Evolutionary conservation across 208 protist genomes (phyloP).

Genomic region (Crithidia thermophila): DNA sequence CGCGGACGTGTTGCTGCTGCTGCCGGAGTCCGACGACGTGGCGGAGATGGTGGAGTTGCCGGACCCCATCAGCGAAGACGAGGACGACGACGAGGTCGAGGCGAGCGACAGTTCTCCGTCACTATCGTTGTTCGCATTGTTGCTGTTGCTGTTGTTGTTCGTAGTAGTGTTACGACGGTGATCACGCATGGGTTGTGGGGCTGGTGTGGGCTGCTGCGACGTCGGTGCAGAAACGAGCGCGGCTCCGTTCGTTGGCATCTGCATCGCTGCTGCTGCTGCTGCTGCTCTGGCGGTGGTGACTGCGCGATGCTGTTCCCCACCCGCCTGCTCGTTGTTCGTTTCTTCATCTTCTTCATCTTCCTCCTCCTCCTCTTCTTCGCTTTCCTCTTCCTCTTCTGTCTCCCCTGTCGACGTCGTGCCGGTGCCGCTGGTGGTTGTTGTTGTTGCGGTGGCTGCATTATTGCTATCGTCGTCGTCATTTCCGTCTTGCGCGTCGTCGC

Average conservation of each 20-base stretch:
- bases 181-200: no score
- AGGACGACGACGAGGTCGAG: not conserved
- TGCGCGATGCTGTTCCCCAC: not conserved
- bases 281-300: no score
- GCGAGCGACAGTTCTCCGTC: not conserved
- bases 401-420: not conserved
- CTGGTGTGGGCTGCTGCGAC: no score
- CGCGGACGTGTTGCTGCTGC: not conserved
- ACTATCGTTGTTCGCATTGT: not conserved
- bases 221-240: no score
- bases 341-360: not conserved
- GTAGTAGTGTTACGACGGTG: no score
- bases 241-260: no score
- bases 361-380: not conserved
- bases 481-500: not conserved
- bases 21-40: no score
- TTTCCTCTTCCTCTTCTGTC: not conserved
- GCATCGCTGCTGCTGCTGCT: no score
- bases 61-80: constrained; percentile 7
- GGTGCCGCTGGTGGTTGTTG: not conserved
- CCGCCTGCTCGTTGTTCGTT: not conserved
- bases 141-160: not conserved
- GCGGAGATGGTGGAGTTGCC: constrained; percentile 4
- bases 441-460: not conserved
- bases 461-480: not conserved